Evolutionary conservation across 2,329 filamentous ascomycete genomes (phyloP).

Genomic region (Lasiodiplodia theobromae): DNA sequence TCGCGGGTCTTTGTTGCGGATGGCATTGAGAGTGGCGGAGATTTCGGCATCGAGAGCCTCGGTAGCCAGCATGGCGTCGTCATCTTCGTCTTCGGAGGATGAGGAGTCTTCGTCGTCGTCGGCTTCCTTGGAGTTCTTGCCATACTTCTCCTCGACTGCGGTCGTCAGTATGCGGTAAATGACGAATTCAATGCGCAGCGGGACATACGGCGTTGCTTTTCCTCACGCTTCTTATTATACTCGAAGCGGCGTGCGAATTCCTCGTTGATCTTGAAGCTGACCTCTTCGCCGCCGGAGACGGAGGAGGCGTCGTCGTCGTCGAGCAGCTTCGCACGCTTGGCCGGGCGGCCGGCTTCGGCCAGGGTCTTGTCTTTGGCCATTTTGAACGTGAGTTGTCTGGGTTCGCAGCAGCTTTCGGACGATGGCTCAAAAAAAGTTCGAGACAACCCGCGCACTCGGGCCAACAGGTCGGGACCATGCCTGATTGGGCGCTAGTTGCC

Average conservation of each 20-base stretch:
- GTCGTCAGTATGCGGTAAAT: conserved; percentile 34
- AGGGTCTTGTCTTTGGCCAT: conserved; percentile 15
- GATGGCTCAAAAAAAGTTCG: conserved; percentile 27
- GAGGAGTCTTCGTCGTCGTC: conserved; percentile 62
- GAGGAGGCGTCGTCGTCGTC: conserved; percentile 45
- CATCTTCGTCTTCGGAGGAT: conserved; percentile 78
- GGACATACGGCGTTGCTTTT: conserved; percentile 71
- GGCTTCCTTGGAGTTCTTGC: conserved; percentile 58
- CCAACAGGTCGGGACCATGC: conserved; percentile 11
- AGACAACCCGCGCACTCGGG: conserved; percentile 6
- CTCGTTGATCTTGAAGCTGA: conserved; percentile 79
- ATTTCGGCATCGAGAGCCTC: conserved; percentile 87
- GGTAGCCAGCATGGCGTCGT: conserved; percentile 85
- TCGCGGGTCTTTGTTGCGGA: conserved; percentile 87
- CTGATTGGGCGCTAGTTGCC: conserved; percentile 14
- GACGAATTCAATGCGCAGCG: background rate
- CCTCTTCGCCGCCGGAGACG: conserved; percentile 37
- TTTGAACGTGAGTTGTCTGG: background rate
- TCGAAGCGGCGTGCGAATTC: conserved; percentile 91
- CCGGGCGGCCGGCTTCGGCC: conserved; percentile 35
- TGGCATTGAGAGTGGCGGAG: conserved; percentile 82
- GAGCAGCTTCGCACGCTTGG: conserved; percentile 44
- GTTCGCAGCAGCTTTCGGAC: conserved; percentile 25
- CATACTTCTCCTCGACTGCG: conserved; percentile 88
- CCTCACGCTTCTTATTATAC: conserved; percentile 96